Conservation (phyloP, 495 filamentous ascomycete genomes). For the Hypoxylon perforatum region DNA sequence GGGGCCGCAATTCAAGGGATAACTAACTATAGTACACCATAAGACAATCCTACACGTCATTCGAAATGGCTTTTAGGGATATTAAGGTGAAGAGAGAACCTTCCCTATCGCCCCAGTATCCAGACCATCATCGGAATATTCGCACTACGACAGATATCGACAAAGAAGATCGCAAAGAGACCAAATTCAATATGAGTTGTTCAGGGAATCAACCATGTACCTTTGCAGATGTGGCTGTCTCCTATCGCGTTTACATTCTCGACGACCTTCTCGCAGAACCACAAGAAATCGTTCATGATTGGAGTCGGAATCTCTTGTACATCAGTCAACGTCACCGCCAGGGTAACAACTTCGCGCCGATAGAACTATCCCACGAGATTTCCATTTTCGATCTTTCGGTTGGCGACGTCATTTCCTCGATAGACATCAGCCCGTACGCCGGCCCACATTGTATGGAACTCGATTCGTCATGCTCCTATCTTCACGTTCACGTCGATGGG, state of each 20-base stretch:
- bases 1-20: slow-evolving; percentile 12
- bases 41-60: slow-evolving; percentile 18
- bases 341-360: slow-evolving; percentile 35
- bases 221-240: slow-evolving; percentile 38
- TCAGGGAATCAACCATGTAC: slow-evolving; percentile 26
- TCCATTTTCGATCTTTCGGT: slow-evolving; percentile 34
- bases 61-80: slow-evolving; percentile 27
- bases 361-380: slow-evolving; percentile 38
- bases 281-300: slow-evolving; percentile 42
- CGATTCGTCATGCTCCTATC: slow-evolving; percentile 29
- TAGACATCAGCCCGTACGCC: slow-evolving; percentile 38
- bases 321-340: slow-evolving; percentile 41
- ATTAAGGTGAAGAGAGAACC: slow-evolving; percentile 7
- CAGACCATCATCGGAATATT: slow-evolving; percentile 7
- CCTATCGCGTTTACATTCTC: slow-evolving; percentile 41
- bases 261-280: slow-evolving; percentile 44
- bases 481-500: slow-evolving; percentile 36
- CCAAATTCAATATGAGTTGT: slow-evolving; percentile 23
- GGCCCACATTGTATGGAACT: slow-evolving; percentile 43
- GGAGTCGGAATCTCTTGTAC: slow-evolving; percentile 37
- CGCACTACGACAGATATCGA: slow-evolving; percentile 7
- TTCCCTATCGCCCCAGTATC: slow-evolving; percentile 6
- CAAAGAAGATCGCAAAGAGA: not conserved
- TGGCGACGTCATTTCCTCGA: slow-evolving; percentile 26
- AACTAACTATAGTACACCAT: slow-evolving; percentile 12